Base-by-base conservation (phyloP, 2,329 filamentous ascomycete species). In the Ambrosiella beaveri region DNA sequence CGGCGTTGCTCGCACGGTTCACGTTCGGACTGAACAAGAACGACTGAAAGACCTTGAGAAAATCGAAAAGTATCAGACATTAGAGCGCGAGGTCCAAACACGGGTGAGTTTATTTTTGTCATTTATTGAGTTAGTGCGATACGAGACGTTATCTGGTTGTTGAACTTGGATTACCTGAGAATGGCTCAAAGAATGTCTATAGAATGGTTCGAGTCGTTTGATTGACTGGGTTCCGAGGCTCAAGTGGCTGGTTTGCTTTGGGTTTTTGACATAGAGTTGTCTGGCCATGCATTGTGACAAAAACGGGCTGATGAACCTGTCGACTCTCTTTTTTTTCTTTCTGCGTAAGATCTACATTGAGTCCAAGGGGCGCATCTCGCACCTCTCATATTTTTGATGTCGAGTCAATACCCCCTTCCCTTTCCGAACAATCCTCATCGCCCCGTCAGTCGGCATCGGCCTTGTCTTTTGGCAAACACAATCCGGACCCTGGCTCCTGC, bases 1-100 rank as follows among this genome's bases (percentile, higher is more conserved):
- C 78, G 88, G 88, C 67, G 78, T 94, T 69, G 80, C 86, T 66
- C 86, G 89, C 66, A 76, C 79, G 61, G 75, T 77, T 62, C 74
- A 76, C 64, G 64, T 66, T 65, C 77, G 78, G 64, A 85, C 85
- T 64, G 82, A 86, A 65, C 81, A 87, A 67, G 80, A 86, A 66
- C 79, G 79, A 59, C 75, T 81, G 63, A 79, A 82, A 68, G 88
- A 94, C 69, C 75, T 81, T 58, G 79, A 81, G 64, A 85, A 85
- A 69, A 95, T 96, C 65, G 72, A 76, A 59, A 79, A 82, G 62
- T 95, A 95, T 70, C 82, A 80, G 63, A 71, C 77, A 9, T 74
- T 95, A 49, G 86, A 90, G 62, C 73, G 78, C 57, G 71, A 80
- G 57, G 79, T 94, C 41, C 80, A 81, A 57, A 66, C 73, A n/a